These are phyloP conservation scores for Trametes sp. DNA, from an alignment of 1,284 basidiomycete species.

Conservation along the genomic window DNA sequence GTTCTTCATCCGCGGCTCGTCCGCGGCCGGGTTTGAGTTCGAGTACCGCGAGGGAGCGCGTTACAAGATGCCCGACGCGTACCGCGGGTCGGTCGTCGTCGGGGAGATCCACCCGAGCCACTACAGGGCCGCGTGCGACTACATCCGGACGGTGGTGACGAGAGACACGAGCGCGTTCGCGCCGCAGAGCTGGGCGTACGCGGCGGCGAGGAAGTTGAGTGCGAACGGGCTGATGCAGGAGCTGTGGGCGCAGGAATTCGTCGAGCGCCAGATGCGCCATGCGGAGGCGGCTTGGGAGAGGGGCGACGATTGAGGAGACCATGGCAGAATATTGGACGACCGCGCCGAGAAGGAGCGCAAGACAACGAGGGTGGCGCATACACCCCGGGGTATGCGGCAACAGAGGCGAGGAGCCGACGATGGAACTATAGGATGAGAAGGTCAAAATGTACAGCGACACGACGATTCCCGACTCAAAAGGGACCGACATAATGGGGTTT, in stretches of 20 bases:
- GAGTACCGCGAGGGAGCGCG: background rate
- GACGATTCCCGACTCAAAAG: background rate
- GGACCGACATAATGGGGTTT: too few relatives aligned
- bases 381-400: too few relatives aligned
- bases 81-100: slow-evolving; percentile 19
- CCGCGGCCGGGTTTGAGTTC: background rate
- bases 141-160: background rate
- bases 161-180: background rate
- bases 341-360: too few relatives aligned
- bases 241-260: slow-evolving; percentile 1
- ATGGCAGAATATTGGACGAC: background rate
- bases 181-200: slow-evolving; percentile 22
- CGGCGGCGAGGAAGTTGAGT: slow-evolving; percentile 23
- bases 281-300: slow-evolving; percentile 16
- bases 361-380: too few relatives aligned
- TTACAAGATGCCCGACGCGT: slow-evolving; percentile 9
- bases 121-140: background rate
- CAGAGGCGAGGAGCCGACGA: background rate
- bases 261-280: background rate
- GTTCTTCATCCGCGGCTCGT: slow-evolving; percentile 23
- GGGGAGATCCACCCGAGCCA: slow-evolving; percentile 6
- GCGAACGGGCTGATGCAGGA: slow-evolving; percentile 9
- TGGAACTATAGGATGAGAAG: background rate
- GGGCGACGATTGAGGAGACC: slow-evolving; percentile 11
- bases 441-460: background rate